Conservation (phyloP, 2,329 filamentous ascomycete genomes). For the Penicillium digitatum region DNA sequence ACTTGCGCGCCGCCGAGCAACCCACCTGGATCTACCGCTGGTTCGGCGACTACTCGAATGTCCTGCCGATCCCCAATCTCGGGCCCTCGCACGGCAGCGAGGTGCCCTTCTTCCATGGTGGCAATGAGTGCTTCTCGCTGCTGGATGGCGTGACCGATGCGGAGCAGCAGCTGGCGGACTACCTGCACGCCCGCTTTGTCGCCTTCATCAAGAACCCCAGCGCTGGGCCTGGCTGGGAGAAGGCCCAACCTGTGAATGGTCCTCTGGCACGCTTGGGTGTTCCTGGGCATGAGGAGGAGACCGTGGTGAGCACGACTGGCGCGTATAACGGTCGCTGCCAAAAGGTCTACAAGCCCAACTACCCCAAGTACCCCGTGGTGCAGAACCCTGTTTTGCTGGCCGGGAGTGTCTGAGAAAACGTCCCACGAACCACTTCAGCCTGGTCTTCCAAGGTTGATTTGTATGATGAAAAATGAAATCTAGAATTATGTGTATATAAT, state of each 20-base stretch:
- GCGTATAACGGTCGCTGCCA: not conserved
- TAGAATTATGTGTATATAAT: not conserved
- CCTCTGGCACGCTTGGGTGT: not conserved
- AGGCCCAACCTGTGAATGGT: not conserved
- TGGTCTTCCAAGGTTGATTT: not conserved
- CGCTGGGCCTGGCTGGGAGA: not conserved
- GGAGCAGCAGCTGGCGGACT: not conserved
- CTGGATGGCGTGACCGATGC: not conserved
- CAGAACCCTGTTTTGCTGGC: not conserved
- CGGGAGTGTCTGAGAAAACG: not conserved
- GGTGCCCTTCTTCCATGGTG: not conserved
- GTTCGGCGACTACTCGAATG: not conserved
- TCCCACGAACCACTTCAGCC: too few relatives aligned
- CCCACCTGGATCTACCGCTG: not conserved
- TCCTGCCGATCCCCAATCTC: not conserved
- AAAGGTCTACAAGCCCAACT: not conserved
- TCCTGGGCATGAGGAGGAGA: not conserved
- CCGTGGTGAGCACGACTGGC: not conserved
- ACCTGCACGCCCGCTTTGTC: not conserved
- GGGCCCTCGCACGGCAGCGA: not conserved
- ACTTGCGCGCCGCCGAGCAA: not conserved
- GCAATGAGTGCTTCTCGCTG: not conserved
- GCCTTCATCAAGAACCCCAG: not conserved
- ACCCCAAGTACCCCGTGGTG: not conserved
- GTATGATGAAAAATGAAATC: not conserved